A percentile compares a stretch with the other conserved stretches of the same genome.
These are phyloP conservation scores for Chrysophaeum taylorii DNA, from an alignment of 352 stramenopile species.

Conservation along the genomic window DNA sequence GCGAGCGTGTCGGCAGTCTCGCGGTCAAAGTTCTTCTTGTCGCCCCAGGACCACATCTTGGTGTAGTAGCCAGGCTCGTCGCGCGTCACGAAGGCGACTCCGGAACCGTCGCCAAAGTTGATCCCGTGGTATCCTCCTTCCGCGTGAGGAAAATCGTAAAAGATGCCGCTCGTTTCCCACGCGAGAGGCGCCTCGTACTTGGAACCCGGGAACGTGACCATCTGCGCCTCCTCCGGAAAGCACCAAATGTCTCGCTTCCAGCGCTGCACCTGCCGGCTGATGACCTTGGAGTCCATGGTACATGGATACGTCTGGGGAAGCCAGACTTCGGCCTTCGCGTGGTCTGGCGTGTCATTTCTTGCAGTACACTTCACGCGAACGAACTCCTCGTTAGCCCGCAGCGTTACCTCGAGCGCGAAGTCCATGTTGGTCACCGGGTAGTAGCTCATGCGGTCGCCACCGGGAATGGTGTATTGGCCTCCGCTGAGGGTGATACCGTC, in stretches of 20 bases:
- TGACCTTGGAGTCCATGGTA: constrained; percentile 20
- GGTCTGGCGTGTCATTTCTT: neutral
- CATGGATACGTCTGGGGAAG: constrained; percentile 19
- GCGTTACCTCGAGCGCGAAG: constrained; percentile 25
- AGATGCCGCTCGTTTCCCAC: constrained; percentile 26
- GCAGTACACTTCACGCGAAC: neutral
- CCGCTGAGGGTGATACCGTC: neutral
- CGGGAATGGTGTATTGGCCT: neutral
- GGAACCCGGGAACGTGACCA: neutral
- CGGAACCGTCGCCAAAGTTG: constrained; percentile 13
- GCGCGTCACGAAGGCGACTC: constrained; percentile 21
- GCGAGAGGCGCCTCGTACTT: constrained; percentile 20
- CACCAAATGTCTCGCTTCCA: constrained; percentile 8
- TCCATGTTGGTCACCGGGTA: constrained; percentile 19
- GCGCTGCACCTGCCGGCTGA: constrained; percentile 18
- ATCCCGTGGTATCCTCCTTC: constrained; percentile 28
- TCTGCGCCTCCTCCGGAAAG: constrained; percentile 16
- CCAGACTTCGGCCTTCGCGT: constrained; percentile 12
- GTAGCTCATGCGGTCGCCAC: constrained; percentile 9
- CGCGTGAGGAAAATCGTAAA: constrained; percentile 29
- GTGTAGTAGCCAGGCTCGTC: constrained; percentile 21
- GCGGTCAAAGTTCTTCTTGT: constrained; percentile 21
- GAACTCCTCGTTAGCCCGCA: constrained; percentile 19
- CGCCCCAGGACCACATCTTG: constrained; percentile 33
- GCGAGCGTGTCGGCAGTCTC: constrained; percentile 12